Evolutionary conservation across 2,329 filamentous ascomycete species (phyloP).

Genomic region (Colletotrichum orbiculare): DNA sequence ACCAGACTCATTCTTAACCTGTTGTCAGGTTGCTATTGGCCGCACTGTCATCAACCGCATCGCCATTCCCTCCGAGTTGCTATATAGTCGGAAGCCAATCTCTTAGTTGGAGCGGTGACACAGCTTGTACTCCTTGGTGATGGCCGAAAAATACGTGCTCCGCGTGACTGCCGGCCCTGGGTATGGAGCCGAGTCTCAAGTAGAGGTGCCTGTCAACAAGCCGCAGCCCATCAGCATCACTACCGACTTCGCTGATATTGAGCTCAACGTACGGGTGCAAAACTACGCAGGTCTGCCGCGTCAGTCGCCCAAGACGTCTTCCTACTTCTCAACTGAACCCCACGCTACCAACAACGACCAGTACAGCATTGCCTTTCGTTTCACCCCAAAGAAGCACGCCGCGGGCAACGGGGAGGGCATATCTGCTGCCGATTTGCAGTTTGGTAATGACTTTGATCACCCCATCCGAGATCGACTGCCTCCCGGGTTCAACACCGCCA

Average conservation of each 20-base stretch:
- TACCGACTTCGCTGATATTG: constrained; percentile 71
- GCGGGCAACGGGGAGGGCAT: constrained; percentile 58
- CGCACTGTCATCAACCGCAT: no score
- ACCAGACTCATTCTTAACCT: no score
- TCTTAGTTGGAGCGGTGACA: background rate
- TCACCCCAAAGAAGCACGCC: constrained; percentile 71
- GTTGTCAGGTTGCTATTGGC: no score
- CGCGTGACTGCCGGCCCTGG: constrained; percentile 82
- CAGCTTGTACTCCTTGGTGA: background rate
- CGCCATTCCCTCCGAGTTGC: no score
- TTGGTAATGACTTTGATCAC: constrained; percentile 95
- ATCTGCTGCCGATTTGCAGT: constrained; percentile 79
- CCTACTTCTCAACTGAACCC: constrained; percentile 79
- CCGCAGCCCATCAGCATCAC: constrained; percentile 71
- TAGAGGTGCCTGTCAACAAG: constrained; percentile 80
- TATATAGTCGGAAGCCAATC: background rate
- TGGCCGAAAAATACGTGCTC: constrained; percentile 80
- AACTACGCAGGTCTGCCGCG: constrained; percentile 77
- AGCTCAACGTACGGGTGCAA: constrained; percentile 80
- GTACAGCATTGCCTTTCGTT: constrained; percentile 85
- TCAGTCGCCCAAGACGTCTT: constrained; percentile 73
- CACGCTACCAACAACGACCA: constrained; percentile 78
- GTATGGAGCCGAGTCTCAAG: constrained; percentile 80
- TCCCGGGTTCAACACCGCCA: constrained; percentile 85
- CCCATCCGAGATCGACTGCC: constrained; percentile 89